Percentiles rank a stretch among this genome's conserved stretches.
These are phyloP conservation scores for Yarrowia sp. DNA, from an alignment of 805 yeast genomes.

Conservation along the genomic window DNA sequence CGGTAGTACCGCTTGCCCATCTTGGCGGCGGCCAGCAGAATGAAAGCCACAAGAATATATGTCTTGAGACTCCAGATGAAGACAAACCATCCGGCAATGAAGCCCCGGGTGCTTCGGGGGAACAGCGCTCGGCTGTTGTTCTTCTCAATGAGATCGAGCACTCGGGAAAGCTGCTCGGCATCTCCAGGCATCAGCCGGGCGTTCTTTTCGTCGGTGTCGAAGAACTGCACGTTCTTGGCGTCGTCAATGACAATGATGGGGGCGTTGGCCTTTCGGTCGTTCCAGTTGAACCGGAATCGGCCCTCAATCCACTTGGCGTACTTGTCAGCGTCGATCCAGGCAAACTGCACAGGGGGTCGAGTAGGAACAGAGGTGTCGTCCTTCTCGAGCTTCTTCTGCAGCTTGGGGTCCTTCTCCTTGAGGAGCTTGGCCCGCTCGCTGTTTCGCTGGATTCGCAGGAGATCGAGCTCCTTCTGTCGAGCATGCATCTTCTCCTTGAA, in stretches of 20 bases:
- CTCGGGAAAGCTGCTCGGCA: slow-evolving; percentile 17
- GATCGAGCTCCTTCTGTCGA: slow-evolving; percentile 30
- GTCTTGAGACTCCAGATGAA: slow-evolving; percentile 18
- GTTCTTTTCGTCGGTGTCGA: slow-evolving; percentile 33
- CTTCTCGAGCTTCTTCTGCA: slow-evolving; percentile 37
- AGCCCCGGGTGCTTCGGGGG: slow-evolving; percentile 30
- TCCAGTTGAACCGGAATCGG: slow-evolving; percentile 33
- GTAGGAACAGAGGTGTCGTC: slow-evolving; percentile 28
- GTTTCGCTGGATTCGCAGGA: slow-evolving; percentile 31
- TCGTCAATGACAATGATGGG: slow-evolving; percentile 32
- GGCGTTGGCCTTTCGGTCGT: slow-evolving; percentile 19
- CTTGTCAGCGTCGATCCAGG: slow-evolving; percentile 38
- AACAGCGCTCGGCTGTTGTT: slow-evolving; percentile 28
- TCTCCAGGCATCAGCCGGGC: slow-evolving; percentile 7
- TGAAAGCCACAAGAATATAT: slow-evolving; percentile 14
- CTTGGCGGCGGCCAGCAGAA: slow-evolving; percentile 9
- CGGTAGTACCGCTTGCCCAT: slow-evolving; percentile 17
- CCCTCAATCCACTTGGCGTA: slow-evolving; percentile 32
- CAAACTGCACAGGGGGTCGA: slow-evolving; percentile 31
- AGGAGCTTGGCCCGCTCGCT: slow-evolving; percentile 30
- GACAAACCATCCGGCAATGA: slow-evolving; percentile 17
- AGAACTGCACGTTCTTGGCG: slow-evolving; percentile 33
- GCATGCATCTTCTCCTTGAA: slow-evolving; percentile 30
- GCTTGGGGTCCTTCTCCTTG: slow-evolving; percentile 39
- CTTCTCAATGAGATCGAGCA: slow-evolving; percentile 31